Conservation (phyloP, 23 red algal genomes). For the Gracilariopsis chorda region DNA sequence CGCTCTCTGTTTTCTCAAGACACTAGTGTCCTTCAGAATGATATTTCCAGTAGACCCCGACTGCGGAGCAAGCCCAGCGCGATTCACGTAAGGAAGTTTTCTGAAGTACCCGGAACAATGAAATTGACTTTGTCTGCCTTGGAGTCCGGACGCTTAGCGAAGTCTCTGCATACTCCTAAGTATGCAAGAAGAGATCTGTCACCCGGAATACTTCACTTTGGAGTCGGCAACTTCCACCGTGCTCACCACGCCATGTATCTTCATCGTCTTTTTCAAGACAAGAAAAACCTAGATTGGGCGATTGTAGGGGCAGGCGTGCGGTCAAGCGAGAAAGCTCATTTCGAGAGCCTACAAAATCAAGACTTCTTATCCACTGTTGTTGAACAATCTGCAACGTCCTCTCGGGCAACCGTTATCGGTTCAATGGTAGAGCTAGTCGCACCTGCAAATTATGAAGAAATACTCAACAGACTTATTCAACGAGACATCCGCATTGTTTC, state of each 20-base stretch:
- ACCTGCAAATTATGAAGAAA: not conserved
- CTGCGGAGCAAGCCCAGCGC: not conserved
- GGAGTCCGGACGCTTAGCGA: not conserved
- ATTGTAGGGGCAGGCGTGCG: conserved; percentile 18
- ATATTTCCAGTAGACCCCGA: no score
- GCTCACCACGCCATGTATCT: conserved; percentile 45
- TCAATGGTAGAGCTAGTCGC: conserved; percentile 10
- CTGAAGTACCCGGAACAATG: not conserved
- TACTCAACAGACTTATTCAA: conserved; percentile 1
- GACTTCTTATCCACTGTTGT: conserved; percentile 57
- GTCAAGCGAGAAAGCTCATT: not conserved
- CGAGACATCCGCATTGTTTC: conserved; percentile 43
- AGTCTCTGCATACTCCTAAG: not conserved
- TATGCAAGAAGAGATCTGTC: not conserved
- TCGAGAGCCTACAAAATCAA: not conserved
- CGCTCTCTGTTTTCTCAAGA: no score
- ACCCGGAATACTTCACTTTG: conserved; percentile 50
- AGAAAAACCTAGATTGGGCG: not conserved
- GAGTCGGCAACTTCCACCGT: conserved; percentile 58
- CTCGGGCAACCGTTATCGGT: conserved; percentile 8
- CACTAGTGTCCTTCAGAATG: no score
- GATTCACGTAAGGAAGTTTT: not conserved
- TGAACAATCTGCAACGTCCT: not conserved
- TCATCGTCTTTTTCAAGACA: conserved; percentile 18
- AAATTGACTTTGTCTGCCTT: not conserved